phyloP scores from a whole-genome alignment of 371 early-diverging fungal species.

The Conidiobolus incongruus region DNA sequence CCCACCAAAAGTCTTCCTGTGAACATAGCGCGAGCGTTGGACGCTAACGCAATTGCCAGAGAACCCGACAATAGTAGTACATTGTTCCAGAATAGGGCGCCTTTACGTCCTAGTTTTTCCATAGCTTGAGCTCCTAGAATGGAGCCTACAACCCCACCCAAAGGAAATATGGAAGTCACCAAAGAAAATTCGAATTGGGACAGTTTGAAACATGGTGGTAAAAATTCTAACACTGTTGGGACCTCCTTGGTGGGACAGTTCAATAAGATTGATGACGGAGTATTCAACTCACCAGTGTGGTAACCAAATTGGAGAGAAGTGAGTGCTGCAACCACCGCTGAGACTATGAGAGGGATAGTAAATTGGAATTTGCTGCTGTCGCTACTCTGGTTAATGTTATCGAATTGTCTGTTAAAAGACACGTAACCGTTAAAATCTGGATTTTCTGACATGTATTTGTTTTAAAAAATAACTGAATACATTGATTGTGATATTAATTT shows the following conservation, averaged over 20 bases:
- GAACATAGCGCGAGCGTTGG: conserved; percentile 20
- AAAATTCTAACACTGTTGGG: conserved; percentile 4
- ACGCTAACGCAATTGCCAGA: conserved; percentile 31
- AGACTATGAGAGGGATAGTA: neutral
- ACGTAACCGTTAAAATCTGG: no score
- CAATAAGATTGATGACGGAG: conserved; percentile 42
- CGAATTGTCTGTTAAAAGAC: no score
- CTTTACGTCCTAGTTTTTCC: conserved; percentile 48
- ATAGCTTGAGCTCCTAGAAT: conserved; percentile 39
- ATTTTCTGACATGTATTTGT: no score
- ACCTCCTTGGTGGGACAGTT: conserved; percentile 16
- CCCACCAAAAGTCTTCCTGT: conserved; percentile 69
- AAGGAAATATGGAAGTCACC: conserved; percentile 39
- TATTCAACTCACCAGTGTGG: conserved; percentile 61
- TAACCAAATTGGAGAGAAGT: conserved; percentile 62
- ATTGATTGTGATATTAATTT: no score
- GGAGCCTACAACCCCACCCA: conserved; percentile 69
- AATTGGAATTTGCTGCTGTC: no score
- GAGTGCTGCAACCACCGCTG: conserved; percentile 6
- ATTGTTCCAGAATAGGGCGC: conserved; percentile 39
- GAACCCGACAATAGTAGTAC: conserved; percentile 32
- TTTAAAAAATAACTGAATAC: no score
- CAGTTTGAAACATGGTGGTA: conserved; percentile 67
- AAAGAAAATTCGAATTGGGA: conserved; percentile 39
- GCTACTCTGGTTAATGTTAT: no score